Base-by-base conservation (phyloP, 208 protist species). In the Wallacemonas sp. region DNA sequence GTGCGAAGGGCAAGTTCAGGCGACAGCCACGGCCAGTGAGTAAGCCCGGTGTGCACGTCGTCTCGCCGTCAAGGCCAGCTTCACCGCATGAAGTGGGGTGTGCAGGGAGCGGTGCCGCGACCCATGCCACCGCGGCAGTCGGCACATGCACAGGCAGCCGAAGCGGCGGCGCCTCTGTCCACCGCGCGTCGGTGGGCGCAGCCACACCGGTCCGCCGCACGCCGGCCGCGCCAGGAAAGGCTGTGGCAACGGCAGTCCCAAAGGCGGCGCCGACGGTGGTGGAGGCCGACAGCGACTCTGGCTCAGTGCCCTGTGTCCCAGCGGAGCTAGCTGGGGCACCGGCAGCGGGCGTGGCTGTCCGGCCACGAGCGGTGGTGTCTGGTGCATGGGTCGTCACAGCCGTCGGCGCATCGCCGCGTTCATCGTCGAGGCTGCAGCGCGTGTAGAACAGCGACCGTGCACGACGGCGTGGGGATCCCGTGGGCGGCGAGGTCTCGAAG, bases 121-220 rank as follows among this genome's bases (percentile, higher is more conserved):
- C 58, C 79, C 76, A 88, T 32, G 66, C 68, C 22, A 73, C 85
- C 46, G 69, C 69, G 3, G 77, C 78, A 10, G 79, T 71, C 26
- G 76, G 79, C 33, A 87, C 73, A 22, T 74, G 71, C 12, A 77
- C 42, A 2, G 77, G 73, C 26, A 87, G 37, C 33, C 71, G 76
- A 30, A 58, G 17, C 12, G 50, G 17, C 17, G 22, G 17, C 19
- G 9, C 19, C 5, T 4, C 42, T 19, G 42, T 19, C 13, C 9
- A 12, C 9, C 17, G 9, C 17, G 42, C 42, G n/a, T n/a, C n/a
- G n/a, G n/a, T n/a, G n/a, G n/a, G n/a, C n/a, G n/a, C n/a, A n/a
- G n/a, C n/a, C n/a, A n/a, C n/a, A n/a, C n/a, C n/a, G 42, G 10
- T 6, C n/a, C 17, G 6, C 13, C 42, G n/a, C 10, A 6, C 17